Percentiles rank a stretch among this genome's conserved stretches.
These are phyloP conservation scores for Pseudogymnoascus sp. DNA, from an alignment of 2,329 filamentous ascomycete species.

Conservation along the genomic window DNA sequence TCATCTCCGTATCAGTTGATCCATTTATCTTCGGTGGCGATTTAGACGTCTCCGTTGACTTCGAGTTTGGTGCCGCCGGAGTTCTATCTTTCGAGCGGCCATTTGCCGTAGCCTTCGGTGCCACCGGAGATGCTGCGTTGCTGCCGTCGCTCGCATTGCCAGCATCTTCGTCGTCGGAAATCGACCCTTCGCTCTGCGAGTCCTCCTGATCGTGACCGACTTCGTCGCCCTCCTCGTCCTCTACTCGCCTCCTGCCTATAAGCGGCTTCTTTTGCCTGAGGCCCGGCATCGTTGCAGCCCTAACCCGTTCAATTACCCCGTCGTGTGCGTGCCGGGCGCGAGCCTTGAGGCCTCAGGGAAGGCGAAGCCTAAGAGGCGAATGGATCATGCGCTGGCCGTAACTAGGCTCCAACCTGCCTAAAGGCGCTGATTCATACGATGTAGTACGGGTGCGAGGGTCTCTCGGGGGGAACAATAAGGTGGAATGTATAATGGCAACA, in stretches of 20 bases:
- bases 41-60: constrained; percentile 30
- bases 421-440: constrained; percentile 3
- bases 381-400: constrained; percentile 8
- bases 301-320: constrained; percentile 6
- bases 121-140: constrained; percentile 34
- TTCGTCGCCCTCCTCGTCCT: constrained; percentile 65
- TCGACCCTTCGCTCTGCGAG: constrained; percentile 56
- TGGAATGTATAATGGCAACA: constrained; percentile 7
- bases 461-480: background rate
- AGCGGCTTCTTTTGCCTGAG: constrained; percentile 49
- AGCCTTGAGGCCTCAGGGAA: constrained; percentile 6
- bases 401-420: background rate
- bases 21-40: constrained; percentile 32
- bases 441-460: background rate
- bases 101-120: constrained; percentile 28
- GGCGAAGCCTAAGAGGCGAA: constrained; percentile 1
- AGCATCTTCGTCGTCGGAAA: constrained; percentile 54
- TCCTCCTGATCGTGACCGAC: constrained; percentile 50
- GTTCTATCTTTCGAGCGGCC: constrained; percentile 27
- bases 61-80: constrained; percentile 22
- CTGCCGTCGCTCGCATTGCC: constrained; percentile 57
- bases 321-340: background rate
- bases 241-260: constrained; percentile 58
- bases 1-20: constrained; percentile 45
- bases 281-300: constrained; percentile 6